Base-by-base conservation (phyloP, 1,139 yeast genomes). In the Blastobotrys indianensis region DNA sequence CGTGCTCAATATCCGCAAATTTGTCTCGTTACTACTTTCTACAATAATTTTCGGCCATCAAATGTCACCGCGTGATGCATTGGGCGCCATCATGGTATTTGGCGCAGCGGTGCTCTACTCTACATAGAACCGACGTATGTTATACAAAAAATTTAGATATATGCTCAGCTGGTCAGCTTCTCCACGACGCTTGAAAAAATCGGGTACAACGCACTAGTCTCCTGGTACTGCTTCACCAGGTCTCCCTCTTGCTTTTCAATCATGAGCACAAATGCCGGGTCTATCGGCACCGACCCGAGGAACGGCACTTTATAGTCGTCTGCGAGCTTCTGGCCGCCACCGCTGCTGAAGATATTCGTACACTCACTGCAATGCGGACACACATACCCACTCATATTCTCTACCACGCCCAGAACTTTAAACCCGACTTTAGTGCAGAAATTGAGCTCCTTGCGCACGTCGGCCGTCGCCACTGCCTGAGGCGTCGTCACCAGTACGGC, bases 401-500 rank as follows among this genome's bases (percentile, higher is more conserved):
- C 99, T 15, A 94, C 82, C 13, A 94, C 75, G 1, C 99, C 99
- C 40, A 92, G 65, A 2, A 92, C 77, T 37, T 74, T 75, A 54
- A 94, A 81, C 32, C 80, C 80, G 9, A 94, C 97, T 63, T 90
- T 92, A 39, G 77, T 74, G 65, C 98, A 92, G 58, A 90, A 94
- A 59, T 86, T 92, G 33, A 94, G 79, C 66, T 94, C 98, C 59
- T 94, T 94, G 47, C 88, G 76, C 8, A 94, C 99, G 66, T 94
- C 99, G 29, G 92, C 80, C 6, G 94, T 77, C 0, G 97, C 88
- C 7, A 94, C 94, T 55, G 81, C 82, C 62, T 94, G 99, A 0
- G 99, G 98, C 0, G 98, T 94, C 0, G 99, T 92, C 1, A 94
- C 98, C 6, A 94, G 76, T 3, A 94, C 79, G 0, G 96, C 96